A percentile compares a stretch with the other conserved stretches of the same genome.
phyloP scores from a whole-genome alignment of 352 stramenopile species.

The Phytophthora pluvialis region DNA sequence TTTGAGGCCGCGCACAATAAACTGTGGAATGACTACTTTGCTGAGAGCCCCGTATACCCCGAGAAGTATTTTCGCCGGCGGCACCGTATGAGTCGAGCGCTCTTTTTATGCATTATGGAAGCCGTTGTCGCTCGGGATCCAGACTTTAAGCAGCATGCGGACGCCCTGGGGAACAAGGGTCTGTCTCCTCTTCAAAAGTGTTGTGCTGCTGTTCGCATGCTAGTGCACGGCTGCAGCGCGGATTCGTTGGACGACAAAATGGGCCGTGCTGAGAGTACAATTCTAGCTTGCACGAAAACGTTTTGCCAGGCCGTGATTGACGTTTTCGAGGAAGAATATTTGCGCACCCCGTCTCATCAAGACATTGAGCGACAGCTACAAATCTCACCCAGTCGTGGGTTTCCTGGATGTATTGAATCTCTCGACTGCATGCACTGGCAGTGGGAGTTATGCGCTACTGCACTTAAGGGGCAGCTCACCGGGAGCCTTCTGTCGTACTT shows the following conservation, averaged over 20 bases:
- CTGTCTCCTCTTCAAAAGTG: no score
- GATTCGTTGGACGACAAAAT: not conserved
- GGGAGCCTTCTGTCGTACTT: not conserved
- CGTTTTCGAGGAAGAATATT: not conserved
- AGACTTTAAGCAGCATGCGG: no score
- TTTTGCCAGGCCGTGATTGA: not conserved
- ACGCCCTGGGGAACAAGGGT: no score
- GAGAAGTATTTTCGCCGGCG: no score
- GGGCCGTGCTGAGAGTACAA: not conserved
- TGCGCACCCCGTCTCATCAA: not conserved
- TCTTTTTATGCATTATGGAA: no score
- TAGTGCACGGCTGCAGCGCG: no score
- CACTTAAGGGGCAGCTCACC: not conserved
- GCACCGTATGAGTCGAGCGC: no score
- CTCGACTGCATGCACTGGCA: slow-evolving; percentile 1
- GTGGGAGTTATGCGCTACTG: not conserved
- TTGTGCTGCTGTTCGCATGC: no score
- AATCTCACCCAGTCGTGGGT: not conserved
- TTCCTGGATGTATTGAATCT: not conserved
- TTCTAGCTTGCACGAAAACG: not conserved
- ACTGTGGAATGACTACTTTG: no score
- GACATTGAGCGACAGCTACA: not conserved
- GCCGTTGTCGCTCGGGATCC: no score
- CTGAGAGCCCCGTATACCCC: no score
- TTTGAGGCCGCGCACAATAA: no score